Base-by-base conservation (phyloP, 2,329 filamentous ascomycete species). In the Aspergillus fumigatiaffinis region DNA sequence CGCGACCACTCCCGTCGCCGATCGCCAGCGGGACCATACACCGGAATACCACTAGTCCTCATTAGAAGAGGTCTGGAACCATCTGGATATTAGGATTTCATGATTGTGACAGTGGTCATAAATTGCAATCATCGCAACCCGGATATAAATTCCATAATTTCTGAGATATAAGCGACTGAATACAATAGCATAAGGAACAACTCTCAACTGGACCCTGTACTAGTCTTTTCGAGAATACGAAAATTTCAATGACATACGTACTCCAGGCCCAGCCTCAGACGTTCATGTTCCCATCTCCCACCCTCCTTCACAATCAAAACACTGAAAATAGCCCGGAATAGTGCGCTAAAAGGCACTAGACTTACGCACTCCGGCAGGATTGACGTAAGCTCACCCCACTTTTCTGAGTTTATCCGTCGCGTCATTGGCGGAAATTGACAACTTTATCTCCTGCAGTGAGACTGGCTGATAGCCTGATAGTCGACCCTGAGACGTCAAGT, bases 361-460 rank as follows among this genome's bases (percentile, higher is more conserved):
- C 29, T 49, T 38, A 55, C 50, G 21, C 21, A 14, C 54, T 54
- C 58, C 55, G 49, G 54, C 14, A 44, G 49, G 26, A 53, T 59
- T 63, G 60, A 65, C 63, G 63, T 64, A 65, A 64, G 63, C 63
- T 60, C 50, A 14, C 55, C 55, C 51, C 52, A 56, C 57, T 46
- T 29, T 53, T 26, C 55, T 57, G 44, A 56, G 9, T 25, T 20
- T 3, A 25, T 25, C 32, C 21, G 2, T 32, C 14, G 1, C 28
- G 4, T 59, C 50, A 65, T 65, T 65, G 63, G 63, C 21, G 25
- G 20, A 47, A 20, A 12, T 26, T 25, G 44, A 14, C 21, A 47
- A 23, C 23, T 23, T 47, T 14, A 21, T 47, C 42, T 46, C 42
- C 42, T 12, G 2, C 9, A 23, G 9, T 46, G 42, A 23, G 12